Conservation (phyloP, 768 basidiomycete genomes). For the Suillus weaverae region DNA sequence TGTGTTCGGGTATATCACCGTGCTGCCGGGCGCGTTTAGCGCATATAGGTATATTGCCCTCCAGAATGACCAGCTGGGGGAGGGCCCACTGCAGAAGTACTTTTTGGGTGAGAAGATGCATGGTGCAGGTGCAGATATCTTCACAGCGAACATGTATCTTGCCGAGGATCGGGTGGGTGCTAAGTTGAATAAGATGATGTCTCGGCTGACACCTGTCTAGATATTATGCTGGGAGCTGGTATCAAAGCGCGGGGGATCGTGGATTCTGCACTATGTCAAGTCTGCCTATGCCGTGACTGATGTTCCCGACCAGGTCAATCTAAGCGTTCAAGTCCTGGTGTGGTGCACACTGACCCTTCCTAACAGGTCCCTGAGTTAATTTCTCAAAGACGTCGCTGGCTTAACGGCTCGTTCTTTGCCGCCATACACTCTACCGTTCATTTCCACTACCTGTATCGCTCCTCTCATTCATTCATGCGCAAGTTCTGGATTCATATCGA, state of each 20-base stretch:
- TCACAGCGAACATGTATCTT: constrained; percentile 95
- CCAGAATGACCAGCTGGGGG: constrained; percentile 79
- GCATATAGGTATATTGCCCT: constrained; percentile 90
- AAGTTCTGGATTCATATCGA: constrained; percentile 97
- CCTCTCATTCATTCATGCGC: constrained; percentile 74
- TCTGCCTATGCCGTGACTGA: constrained; percentile 91
- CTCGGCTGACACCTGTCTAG: constrained; percentile 35
- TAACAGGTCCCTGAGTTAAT: constrained; percentile 85
- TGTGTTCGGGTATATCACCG: constrained; percentile 92
- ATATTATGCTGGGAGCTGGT: constrained; percentile 98
- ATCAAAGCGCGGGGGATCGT: constrained; percentile 85
- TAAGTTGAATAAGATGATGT: neutral
- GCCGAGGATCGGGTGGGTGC: constrained; percentile 77
- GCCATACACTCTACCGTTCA: constrained; percentile 90
- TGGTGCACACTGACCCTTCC: neutral
- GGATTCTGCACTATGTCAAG: constrained; percentile 96
- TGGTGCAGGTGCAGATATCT: constrained; percentile 84
- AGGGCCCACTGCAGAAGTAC: constrained; percentile 93
- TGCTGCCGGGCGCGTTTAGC: constrained; percentile 90
- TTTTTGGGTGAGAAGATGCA: constrained; percentile 97
- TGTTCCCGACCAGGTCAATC: constrained; percentile 80
- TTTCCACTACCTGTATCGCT: constrained; percentile 94
- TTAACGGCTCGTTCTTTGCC: constrained; percentile 98
- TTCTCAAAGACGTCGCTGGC: constrained; percentile 92
- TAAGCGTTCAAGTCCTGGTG: neutral